Evolutionary conservation across 352 stramenopile genomes (phyloP).

Genomic region (Globisporangium megalacanthum): DNA sequence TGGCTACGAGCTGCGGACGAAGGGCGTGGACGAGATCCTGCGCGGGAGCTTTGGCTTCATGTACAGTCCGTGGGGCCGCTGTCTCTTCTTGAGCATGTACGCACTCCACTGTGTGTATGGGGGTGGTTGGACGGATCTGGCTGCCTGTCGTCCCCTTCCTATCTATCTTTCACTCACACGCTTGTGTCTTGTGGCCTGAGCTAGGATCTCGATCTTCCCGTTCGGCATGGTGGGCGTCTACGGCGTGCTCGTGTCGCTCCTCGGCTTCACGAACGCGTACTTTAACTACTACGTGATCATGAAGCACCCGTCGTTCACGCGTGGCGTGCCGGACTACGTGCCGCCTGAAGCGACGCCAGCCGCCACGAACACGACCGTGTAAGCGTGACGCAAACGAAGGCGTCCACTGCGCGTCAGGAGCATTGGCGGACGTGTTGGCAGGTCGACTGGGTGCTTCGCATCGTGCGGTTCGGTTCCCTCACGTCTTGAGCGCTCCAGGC

Average conservation of each 20-base stretch:
- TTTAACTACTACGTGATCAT: conserved; percentile 90
- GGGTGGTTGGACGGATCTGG: not conserved
- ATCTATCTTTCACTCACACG: too few relatives aligned
- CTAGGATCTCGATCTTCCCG: conserved; percentile 86
- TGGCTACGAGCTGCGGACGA: conserved; percentile 78
- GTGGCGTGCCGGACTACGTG: conserved; percentile 77
- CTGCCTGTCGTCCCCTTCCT: conserved; percentile 1
- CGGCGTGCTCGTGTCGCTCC: conserved; percentile 69
- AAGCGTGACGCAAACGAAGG: not conserved
- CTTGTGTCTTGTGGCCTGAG: too few relatives aligned
- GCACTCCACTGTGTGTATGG: conserved; percentile 4
- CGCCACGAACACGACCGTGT: conserved; percentile 7
- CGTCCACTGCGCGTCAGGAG: too few relatives aligned
- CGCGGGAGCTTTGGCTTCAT: conserved; percentile 85
- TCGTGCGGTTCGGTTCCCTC: too few relatives aligned
- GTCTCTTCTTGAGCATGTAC: conserved; percentile 84
- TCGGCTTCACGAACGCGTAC: conserved; percentile 81
- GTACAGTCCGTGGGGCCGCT: conserved; percentile 85
- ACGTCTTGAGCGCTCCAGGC: too few relatives aligned
- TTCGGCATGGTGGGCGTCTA: conserved; percentile 83
- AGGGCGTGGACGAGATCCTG: conserved; percentile 57
- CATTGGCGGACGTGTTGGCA: too few relatives aligned
- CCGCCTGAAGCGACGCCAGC: conserved; percentile 49
- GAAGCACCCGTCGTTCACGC: conserved; percentile 79
- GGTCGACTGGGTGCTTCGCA: too few relatives aligned